Percentiles rank a stretch among this genome's conserved stretches.
Evolutionary conservation across 1,139 yeast genomes (phyloP).

Genomic region (Kodamaea arcana): DNA sequence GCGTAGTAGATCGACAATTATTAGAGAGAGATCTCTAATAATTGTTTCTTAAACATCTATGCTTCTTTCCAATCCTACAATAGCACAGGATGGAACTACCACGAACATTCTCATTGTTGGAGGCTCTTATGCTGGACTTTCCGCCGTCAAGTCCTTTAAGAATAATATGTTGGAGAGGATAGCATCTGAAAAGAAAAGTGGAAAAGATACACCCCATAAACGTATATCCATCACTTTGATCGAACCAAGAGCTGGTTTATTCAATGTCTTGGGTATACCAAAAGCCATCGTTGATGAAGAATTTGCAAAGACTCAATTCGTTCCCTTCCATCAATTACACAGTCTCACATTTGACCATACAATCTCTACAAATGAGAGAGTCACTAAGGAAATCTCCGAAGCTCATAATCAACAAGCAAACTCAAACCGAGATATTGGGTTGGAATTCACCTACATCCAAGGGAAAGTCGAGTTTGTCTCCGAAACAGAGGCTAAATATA

Average conservation of each 20-base stretch:
- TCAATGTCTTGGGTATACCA: slow-evolving; percentile 52
- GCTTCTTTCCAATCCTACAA: not conserved
- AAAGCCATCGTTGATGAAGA: slow-evolving; percentile 42
- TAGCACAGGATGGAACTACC: slow-evolving; percentile 1
- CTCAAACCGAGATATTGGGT: slow-evolving; percentile 15
- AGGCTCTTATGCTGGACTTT: slow-evolving; percentile 50
- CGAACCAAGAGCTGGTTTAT: slow-evolving; percentile 51
- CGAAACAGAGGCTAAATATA: slow-evolving; percentile 23
- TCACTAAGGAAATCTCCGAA: slow-evolving; percentile 12
- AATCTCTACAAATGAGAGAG: slow-evolving; percentile 19
- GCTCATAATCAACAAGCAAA: slow-evolving; percentile 9
- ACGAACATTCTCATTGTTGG: slow-evolving; percentile 45
- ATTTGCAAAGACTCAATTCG: slow-evolving; percentile 43
- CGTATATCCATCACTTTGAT: slow-evolving; percentile 36
- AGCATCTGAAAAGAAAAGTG: slow-evolving; percentile 9
- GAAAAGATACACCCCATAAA: slow-evolving; percentile 8
- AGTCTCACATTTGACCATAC: slow-evolving; percentile 29
- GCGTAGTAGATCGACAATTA: too few species aligned
- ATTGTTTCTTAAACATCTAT: too few species aligned
- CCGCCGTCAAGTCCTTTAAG: slow-evolving; percentile 37
- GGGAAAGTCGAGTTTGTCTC: slow-evolving; percentile 35
- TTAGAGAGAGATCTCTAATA: too few species aligned
- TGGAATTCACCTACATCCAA: slow-evolving; percentile 32
- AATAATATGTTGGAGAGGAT: slow-evolving; percentile 21
- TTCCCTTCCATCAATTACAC: slow-evolving; percentile 28